These are phyloP conservation scores for Lichtheimia corymbifera DNA, from an alignment of 371 early-diverging fungal genomes.

Conservation along the genomic window DNA sequence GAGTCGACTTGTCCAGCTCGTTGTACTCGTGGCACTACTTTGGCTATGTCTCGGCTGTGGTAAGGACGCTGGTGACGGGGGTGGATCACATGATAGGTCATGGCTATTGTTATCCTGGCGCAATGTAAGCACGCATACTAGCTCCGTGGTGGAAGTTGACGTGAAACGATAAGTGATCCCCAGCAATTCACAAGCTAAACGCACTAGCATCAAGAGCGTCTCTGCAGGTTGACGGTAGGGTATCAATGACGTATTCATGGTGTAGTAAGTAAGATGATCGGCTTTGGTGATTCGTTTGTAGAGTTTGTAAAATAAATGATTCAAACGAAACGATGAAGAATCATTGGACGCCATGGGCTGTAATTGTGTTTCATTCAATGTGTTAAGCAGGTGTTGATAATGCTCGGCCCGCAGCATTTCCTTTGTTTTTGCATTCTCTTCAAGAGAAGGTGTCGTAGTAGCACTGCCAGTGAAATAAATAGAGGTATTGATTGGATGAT, in stretches of 20 bases:
- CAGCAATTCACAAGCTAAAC: slow-evolving; percentile 39
- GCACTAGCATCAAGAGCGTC: slow-evolving; percentile 33
- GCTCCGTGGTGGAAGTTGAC: slow-evolving; percentile 15
- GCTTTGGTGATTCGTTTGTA: slow-evolving; percentile 36
- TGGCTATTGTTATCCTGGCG: slow-evolving; percentile 15
- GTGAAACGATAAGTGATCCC: slow-evolving; percentile 42
- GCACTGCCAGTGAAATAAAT: slow-evolving; percentile 39
- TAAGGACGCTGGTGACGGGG: too few species aligned
- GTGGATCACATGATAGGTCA: not conserved
- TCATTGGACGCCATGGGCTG: slow-evolving; percentile 23
- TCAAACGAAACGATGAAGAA: slow-evolving; percentile 10
- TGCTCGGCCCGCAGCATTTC: slow-evolving; percentile 31
- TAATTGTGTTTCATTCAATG: slow-evolving; percentile 27
- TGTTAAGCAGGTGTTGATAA: slow-evolving; percentile 16
- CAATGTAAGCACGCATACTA: slow-evolving; percentile 37
- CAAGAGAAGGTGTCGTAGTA: slow-evolving; percentile 11
- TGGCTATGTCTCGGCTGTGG: not conserved
- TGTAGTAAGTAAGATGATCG: not conserved
- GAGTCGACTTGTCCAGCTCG: slow-evolving; percentile 17
- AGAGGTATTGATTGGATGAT: slow-evolving; percentile 43
- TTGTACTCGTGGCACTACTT: slow-evolving; percentile 15
- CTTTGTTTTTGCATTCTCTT: slow-evolving; percentile 26
- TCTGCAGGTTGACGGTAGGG: slow-evolving; percentile 3
- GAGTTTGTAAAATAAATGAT: slow-evolving; percentile 22
- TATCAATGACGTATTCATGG: not conserved